Evolutionary conservation across 78 protist genomes (phyloP).

Genomic region (Cavenderia fasciculata): DNA sequence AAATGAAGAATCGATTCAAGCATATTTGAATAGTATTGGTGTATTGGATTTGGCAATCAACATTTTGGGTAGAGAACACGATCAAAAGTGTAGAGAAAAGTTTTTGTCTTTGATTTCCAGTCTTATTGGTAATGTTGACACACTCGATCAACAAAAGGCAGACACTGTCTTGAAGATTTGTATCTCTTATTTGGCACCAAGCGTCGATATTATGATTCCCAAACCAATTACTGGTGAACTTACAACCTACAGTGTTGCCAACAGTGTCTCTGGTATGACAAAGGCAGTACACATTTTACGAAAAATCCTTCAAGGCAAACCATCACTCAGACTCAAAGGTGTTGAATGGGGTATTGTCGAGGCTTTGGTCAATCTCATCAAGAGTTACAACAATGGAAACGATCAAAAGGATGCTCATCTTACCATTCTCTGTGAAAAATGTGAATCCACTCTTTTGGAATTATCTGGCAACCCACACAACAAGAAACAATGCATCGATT

Average conservation of each 20-base stretch:
- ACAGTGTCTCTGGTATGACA: slow-evolving; percentile 40
- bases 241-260: neutral
- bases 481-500: too few relatives aligned
- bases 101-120: slow-evolving; percentile 33
- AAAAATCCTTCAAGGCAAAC: slow-evolving; percentile 18
- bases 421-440: slow-evolving; percentile 46
- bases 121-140: neutral
- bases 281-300: slow-evolving; percentile 47
- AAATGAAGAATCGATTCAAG: slow-evolving; percentile 47
- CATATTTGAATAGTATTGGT: slow-evolving; percentile 14
- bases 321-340: neutral
- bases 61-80: slow-evolving; percentile 1
- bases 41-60: slow-evolving; percentile 3
- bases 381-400: neutral
- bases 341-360: slow-evolving; percentile 24
- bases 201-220: slow-evolving; percentile 24
- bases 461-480: too few relatives aligned
- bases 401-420: slow-evolving; percentile 7
- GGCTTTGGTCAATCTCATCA: slow-evolving; percentile 9
- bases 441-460: slow-evolving; percentile 5
- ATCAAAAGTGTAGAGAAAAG: slow-evolving; percentile 37
- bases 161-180: slow-evolving; percentile 3
- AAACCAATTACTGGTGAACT: neutral
- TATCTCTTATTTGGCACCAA: slow-evolving; percentile 48
- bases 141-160: neutral